phyloP scores from a whole-genome alignment of 2,329 filamentous ascomycete genomes.

The Penicillium sp. region DNA sequence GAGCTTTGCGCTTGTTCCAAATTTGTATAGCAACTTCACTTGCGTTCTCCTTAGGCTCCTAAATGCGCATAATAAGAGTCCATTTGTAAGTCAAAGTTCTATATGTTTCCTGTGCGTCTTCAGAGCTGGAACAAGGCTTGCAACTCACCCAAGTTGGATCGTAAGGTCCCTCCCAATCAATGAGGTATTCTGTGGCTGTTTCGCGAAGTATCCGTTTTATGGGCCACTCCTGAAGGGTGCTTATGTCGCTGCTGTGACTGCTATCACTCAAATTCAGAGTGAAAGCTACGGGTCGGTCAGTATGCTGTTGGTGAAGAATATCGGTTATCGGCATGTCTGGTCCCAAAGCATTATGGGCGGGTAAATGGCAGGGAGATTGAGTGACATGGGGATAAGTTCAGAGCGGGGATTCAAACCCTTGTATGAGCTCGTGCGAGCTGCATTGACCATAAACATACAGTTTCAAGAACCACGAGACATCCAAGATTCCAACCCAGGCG shows the following conservation, averaged over 20 bases:
- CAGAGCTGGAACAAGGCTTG: too few relatives aligned
- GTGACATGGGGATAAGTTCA: slow-evolving; percentile 7
- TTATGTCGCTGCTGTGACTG: slow-evolving; percentile 10
- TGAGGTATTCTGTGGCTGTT: slow-evolving; percentile 36
- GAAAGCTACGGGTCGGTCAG: slow-evolving; percentile 19
- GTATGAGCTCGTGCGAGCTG: not conserved
- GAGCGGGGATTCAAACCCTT: slow-evolving; percentile 4
- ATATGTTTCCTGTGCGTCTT: not conserved
- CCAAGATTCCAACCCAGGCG: slow-evolving; percentile 5
- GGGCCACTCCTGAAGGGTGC: slow-evolving; percentile 30
- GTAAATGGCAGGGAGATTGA: not conserved
- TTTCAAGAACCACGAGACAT: slow-evolving; percentile 4
- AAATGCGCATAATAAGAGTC: not conserved
- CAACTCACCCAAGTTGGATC: slow-evolving; percentile 41
- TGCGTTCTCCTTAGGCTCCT: slow-evolving; percentile 40
- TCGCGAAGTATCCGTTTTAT: slow-evolving; percentile 42
- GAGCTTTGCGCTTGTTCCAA: slow-evolving; percentile 31
- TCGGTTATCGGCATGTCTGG: not conserved
- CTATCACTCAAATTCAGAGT: not conserved
- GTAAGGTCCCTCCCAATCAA: slow-evolving; percentile 42
- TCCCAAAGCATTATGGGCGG: slow-evolving; percentile 6
- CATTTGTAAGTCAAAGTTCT: slow-evolving; percentile 2
- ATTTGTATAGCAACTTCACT: slow-evolving; percentile 30
- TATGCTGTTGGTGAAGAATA: slow-evolving; percentile 14
- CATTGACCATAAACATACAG: slow-evolving; percentile 4